Evolutionary conservation across 2,329 filamentous ascomycete species (phyloP).

Genomic region (Pseudocercospora eumusae): DNA sequence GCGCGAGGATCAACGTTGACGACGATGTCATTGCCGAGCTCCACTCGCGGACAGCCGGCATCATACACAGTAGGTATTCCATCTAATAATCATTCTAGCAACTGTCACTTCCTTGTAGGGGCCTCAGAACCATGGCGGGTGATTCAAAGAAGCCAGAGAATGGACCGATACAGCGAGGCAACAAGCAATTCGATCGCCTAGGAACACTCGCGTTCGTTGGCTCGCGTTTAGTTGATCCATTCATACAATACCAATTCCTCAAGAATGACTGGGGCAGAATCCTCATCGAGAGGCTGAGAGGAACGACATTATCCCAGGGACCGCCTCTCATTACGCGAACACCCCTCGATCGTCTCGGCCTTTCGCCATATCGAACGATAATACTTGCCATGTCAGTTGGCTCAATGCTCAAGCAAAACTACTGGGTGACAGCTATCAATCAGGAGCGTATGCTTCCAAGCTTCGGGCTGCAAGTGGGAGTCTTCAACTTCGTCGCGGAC

Average conservation of each 20-base stretch:
- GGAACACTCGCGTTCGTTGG: constrained; percentile 48
- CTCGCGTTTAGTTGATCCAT: constrained; percentile 50
- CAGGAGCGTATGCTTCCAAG: constrained; percentile 53
- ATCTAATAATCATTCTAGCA: background rate
- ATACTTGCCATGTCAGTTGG: constrained; percentile 58
- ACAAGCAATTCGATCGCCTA: constrained; percentile 43
- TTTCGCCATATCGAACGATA: constrained; percentile 55
- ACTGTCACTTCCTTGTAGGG: background rate
- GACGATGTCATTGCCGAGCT: constrained; percentile 1
- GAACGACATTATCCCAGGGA: constrained; percentile 47
- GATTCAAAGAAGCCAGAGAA: background rate
- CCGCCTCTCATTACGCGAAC: constrained; percentile 45
- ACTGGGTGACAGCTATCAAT: constrained; percentile 53
- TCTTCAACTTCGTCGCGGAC: constrained; percentile 60
- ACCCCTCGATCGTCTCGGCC: constrained; percentile 45
- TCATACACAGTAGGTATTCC: background rate
- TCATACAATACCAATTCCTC: constrained; percentile 55
- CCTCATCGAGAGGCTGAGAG: constrained; percentile 51
- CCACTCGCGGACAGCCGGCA: background rate
- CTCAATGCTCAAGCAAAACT: constrained; percentile 58
- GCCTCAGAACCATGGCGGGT: background rate
- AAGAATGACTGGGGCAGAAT: constrained; percentile 44
- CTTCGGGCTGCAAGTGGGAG: constrained; percentile 48
- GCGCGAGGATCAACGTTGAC: background rate
- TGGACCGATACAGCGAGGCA: constrained; percentile 42